Conservation (phyloP, 2,329 filamentous ascomycete genomes). For the Parascedosporium putredinis region DNA sequence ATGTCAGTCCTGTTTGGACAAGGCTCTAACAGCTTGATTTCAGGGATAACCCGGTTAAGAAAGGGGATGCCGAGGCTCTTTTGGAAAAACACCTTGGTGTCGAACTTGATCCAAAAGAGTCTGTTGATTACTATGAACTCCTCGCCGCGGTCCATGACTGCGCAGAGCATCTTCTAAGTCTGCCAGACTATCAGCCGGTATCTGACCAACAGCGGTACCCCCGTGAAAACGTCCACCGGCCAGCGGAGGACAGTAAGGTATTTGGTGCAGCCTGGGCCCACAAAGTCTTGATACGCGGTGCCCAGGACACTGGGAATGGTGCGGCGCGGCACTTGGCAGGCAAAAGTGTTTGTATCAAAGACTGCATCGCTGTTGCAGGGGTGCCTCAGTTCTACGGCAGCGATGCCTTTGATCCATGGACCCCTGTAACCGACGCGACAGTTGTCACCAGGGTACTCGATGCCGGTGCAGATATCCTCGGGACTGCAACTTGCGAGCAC, state of each 20-base stretch:
- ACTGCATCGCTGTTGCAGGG: conserved; percentile 42
- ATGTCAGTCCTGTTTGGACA: not conserved
- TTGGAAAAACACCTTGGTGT: conserved; percentile 25
- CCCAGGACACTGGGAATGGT: conserved; percentile 16
- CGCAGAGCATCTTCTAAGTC: conserved; percentile 29
- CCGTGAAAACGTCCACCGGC: conserved; percentile 30
- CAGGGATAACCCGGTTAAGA: conserved; percentile 29
- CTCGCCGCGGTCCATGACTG: conserved; percentile 41
- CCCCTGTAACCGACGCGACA: conserved; percentile 40
- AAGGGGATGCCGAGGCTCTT: conserved; percentile 26
- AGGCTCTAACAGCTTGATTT: not conserved
- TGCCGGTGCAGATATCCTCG: conserved; percentile 37
- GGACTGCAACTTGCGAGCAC: conserved; percentile 43
- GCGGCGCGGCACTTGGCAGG: conserved; percentile 22
- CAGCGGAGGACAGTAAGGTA: conserved; percentile 28
- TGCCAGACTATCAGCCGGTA: conserved; percentile 35
- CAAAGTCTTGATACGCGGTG: conserved; percentile 30
- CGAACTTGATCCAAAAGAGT: conserved; percentile 24
- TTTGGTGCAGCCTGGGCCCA: conserved; percentile 41
- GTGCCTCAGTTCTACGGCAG: conserved; percentile 44
- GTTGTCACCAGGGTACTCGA: conserved; percentile 39
- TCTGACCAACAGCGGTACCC: conserved; percentile 32
- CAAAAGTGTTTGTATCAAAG: conserved; percentile 40
- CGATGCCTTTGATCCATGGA: conserved; percentile 38
- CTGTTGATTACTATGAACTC: conserved; percentile 33